Conservation (phyloP, 352 stramenopile genomes). For the Phytopythium sindhum region DNA sequence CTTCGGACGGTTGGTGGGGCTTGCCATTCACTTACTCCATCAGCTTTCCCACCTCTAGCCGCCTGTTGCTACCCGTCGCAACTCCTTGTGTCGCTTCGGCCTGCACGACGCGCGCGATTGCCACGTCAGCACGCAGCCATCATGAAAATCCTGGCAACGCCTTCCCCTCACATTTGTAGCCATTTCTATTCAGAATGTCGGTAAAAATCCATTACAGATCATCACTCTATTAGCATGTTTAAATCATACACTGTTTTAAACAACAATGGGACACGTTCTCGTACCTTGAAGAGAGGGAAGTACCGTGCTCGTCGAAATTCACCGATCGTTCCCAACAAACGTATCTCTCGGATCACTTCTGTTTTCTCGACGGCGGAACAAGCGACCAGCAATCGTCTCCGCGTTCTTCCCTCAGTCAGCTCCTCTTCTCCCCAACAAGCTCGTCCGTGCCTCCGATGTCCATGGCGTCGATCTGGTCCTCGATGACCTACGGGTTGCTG, state of each 20-base stretch:
- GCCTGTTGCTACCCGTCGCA: not conserved
- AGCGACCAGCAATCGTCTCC: not conserved
- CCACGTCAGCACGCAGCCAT: not conserved
- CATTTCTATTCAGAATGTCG: not conserved
- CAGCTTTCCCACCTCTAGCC: not conserved
- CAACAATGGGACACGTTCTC: no score
- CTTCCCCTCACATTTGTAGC: not conserved
- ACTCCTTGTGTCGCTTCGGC: not conserved
- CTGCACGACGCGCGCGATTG: not conserved
- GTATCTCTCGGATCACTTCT: not conserved
- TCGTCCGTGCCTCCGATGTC: not conserved
- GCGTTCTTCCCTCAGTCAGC: no score
- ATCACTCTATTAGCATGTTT: not conserved
- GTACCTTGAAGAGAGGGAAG: no score
- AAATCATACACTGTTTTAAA: not conserved
- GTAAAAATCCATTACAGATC: not conserved
- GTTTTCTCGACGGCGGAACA: not conserved
- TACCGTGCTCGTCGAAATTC: no score
- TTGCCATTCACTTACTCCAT: no score
- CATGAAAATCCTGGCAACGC: not conserved
- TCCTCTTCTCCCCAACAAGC: not conserved
- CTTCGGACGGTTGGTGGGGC: no score
- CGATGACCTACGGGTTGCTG: slow-evolving; percentile 74
- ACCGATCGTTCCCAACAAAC: not conserved
- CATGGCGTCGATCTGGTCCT: slow-evolving; percentile 73